These are phyloP conservation scores for Cucumis cinereus DNA, from an alignment of 306 rosid species.

Conservation along the genomic window DNA sequence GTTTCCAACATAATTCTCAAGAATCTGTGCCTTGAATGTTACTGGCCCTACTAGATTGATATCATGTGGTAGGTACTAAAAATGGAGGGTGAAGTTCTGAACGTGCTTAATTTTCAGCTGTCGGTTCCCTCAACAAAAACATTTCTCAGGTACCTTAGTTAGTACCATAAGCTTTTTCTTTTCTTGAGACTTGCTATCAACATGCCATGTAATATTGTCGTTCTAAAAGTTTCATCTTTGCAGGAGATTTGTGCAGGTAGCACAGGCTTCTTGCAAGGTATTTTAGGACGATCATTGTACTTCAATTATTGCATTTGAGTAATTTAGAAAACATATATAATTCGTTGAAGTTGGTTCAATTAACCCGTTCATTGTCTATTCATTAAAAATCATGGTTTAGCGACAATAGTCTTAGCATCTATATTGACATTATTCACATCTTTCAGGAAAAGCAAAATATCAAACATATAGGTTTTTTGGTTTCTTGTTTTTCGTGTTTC, in stretches of 20 bases:
- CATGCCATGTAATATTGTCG: background rate
- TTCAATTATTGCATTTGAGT: background rate
- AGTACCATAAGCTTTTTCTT: background rate
- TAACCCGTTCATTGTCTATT: background rate
- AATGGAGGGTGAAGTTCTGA: slow-evolving; percentile 67
- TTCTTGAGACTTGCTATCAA: background rate
- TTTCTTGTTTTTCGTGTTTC: too few species aligned
- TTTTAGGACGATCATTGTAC: background rate
- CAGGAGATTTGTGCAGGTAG: slow-evolving; percentile 85
- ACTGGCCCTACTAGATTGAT: background rate
- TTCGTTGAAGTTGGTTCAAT: background rate
- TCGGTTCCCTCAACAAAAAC: slow-evolving; percentile 77
- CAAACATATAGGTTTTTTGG: background rate
- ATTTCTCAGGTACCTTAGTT: slow-evolving; percentile 59
- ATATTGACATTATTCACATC: background rate
- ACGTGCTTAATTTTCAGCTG: slow-evolving; percentile 53
- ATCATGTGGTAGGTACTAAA: slow-evolving; percentile 38
- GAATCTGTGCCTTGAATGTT: background rate
- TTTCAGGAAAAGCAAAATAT: background rate
- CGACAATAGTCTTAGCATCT: background rate
- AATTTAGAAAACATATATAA: background rate
- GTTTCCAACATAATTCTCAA: slow-evolving; percentile 31
- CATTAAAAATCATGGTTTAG: background rate
- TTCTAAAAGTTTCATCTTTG: slow-evolving; percentile 15
- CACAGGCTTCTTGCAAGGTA: slow-evolving; percentile 66